Evolutionary conservation across 257 asterid genomes (phyloP).

Genomic region (Pogostemon cablin): DNA sequence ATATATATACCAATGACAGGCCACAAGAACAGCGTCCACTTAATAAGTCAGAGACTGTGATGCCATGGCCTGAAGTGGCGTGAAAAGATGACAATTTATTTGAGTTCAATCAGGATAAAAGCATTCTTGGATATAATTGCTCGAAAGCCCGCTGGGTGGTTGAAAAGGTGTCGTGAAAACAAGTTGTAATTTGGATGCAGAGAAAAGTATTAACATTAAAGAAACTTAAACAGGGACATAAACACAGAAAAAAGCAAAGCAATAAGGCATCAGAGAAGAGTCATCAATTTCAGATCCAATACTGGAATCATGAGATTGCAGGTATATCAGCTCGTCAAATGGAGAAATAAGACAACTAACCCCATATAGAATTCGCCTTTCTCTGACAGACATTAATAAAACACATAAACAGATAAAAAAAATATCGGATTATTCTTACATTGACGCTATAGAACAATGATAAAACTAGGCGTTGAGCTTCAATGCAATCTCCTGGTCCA

Average conservation of each 20-base stretch:
- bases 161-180: neutral
- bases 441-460: conserved; percentile 88
- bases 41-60: neutral
- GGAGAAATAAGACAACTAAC: conserved; percentile 23
- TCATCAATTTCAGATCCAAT: conserved; percentile 4
- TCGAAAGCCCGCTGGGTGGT: conserved; percentile 9
- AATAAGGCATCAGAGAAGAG: conserved; percentile 5
- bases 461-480: conserved; percentile 91
- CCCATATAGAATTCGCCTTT: conserved; percentile 15
- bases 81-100: conserved; percentile 3
- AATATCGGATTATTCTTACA: conserved; percentile 49
- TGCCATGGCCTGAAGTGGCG: conserved; percentile 16
- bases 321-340: neutral
- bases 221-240: conserved; percentile 13
- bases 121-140: neutral
- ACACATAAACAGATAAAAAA: neutral
- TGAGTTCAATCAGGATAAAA: conserved; percentile 4
- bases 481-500: conserved; percentile 94
- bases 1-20: neutral
- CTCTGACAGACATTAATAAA: conserved; percentile 16
- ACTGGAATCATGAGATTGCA: conserved; percentile 3
- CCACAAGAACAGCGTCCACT: conserved; percentile 5
- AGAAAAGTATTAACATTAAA: neutral
- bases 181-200: conserved; percentile 1
- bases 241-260: neutral